Conservation (phyloP, 1,139 yeast species). For the Geotrichum siamense region DNA sequence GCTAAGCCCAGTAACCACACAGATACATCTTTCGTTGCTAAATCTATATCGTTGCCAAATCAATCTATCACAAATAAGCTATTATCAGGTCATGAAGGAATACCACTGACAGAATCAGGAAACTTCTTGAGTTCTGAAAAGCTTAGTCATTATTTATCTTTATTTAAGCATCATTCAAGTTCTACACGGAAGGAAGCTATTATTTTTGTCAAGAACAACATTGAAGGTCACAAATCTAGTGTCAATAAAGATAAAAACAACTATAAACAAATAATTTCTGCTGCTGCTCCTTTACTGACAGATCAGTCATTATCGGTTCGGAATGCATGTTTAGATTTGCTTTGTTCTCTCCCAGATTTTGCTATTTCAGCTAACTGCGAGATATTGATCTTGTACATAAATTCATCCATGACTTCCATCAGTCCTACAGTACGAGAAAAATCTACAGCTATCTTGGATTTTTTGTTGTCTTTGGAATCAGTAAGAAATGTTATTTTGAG, state of each 20-base stretch:
- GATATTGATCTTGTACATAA: slow-evolving; percentile 64
- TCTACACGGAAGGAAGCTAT: slow-evolving; percentile 70
- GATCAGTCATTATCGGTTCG: slow-evolving; percentile 65
- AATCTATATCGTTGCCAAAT: slow-evolving; percentile 34
- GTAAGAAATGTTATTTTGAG: slow-evolving; percentile 34
- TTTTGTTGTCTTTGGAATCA: slow-evolving; percentile 31
- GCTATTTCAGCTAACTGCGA: slow-evolving; percentile 62
- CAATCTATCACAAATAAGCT: slow-evolving; percentile 26
- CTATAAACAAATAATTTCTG: slow-evolving; percentile 52
- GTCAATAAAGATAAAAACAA: too few species aligned
- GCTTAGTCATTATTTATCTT: slow-evolving; percentile 43
- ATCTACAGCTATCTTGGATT: slow-evolving; percentile 55
- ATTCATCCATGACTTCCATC: slow-evolving; percentile 92
- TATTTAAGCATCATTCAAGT: slow-evolving; percentile 72
- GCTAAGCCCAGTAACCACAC: slow-evolving; percentile 69
- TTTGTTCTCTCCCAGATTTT: slow-evolving; percentile 38
- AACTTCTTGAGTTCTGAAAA: slow-evolving; percentile 39
- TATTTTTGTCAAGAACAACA: slow-evolving; percentile 25
- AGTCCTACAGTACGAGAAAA: slow-evolving; percentile 64
- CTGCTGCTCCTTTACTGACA: slow-evolving; percentile 49
- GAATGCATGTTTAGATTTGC: slow-evolving; percentile 46
- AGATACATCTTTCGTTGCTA: slow-evolving; percentile 79
- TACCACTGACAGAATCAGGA: slow-evolving; percentile 30
- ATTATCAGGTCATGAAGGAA: background rate
- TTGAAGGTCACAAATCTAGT: slow-evolving; percentile 31